phyloP scores from a whole-genome alignment of 2,329 filamentous ascomycete genomes.

The Dryadomyces quercus-mongolicae region DNA sequence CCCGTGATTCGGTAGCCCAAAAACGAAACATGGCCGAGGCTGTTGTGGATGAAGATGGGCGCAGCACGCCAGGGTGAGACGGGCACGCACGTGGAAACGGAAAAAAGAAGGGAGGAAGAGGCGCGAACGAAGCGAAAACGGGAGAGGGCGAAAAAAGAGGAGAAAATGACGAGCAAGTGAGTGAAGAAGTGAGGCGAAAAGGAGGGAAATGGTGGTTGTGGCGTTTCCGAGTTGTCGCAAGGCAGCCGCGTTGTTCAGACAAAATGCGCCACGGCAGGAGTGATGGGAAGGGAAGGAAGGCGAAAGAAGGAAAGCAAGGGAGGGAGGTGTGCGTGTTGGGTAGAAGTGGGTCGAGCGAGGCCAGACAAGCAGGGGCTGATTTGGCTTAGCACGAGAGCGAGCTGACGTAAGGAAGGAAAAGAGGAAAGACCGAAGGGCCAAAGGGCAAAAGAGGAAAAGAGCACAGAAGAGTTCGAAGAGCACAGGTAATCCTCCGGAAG shows the following conservation, averaged over 20 bases:
- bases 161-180: background rate
- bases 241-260: constrained; percentile 11
- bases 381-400: constrained; percentile 5
- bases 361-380: constrained; percentile 3
- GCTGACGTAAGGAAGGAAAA: constrained; percentile 13
- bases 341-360: constrained; percentile 2
- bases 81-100: background rate
- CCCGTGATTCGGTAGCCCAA: constrained; percentile 46
- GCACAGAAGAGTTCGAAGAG: background rate
- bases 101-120: background rate
- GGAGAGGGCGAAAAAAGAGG: background rate
- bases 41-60: constrained; percentile 14
- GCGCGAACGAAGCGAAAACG: background rate
- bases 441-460: background rate
- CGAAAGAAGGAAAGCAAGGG: background rate
- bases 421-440: background rate
- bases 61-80: constrained; percentile 7
- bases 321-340: background rate
- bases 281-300: background rate
- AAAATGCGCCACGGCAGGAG: constrained; percentile 5
- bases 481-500: background rate
- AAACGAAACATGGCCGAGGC: constrained; percentile 47
- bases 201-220: constrained; percentile 3
- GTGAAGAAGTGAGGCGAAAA: background rate
- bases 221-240: constrained; percentile 10